Evolutionary conservation across 176 grass and related monocot species (phyloP), one percentile per base, ranked within the genome.

Genomic region (Triticum monococcum): DNA sequence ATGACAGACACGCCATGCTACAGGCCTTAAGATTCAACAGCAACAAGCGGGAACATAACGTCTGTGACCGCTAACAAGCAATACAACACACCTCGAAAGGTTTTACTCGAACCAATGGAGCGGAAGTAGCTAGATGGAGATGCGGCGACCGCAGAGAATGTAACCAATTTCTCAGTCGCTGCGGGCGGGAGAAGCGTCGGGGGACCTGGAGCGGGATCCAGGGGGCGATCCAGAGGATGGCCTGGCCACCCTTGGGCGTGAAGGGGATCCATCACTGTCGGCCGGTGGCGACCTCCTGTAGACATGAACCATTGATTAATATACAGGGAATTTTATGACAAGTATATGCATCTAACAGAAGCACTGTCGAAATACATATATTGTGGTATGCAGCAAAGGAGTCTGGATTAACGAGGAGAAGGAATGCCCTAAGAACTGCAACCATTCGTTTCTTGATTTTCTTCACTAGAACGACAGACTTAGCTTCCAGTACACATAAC

Each of bases 131-230:
- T 32, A 72, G 46, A 46, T 16, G 11, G 52, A 5, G 23, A 11
- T 22, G 68, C 0, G 17, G 61, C 18, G 13, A 38, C 37, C 4
- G 17, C 38, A 50, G 66, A 5, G 50, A 37, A 8, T 78, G 22
- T 10, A 43, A 78, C 22, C 78, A 41, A n/a, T 57, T 65, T 30
- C 41, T 91, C 75, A 89, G 22, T 86, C 87, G 56, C 84, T 92
- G 25, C n/a, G 67, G 25, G 67, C 87, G 3, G 93, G 91, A 60
- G 83, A 89, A 2, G 72, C 82, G 0, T 95, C 86, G 0, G 89
- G 86, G 4, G 93, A 93, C 71, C 93, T 95, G 2, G 93, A 95
- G 35, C 91, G 86, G 33, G 93, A 95, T 26, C 93, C 93, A 0
- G 78, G 93, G 32, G 90, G 91, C 0, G 89, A 95, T 10, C 74